A percentile compares a stretch with the other conserved stretches of the same genome.
These are phyloP conservation scores for Candida adriatica DNA, from an alignment of 805 yeast species.

Conservation along the genomic window DNA sequence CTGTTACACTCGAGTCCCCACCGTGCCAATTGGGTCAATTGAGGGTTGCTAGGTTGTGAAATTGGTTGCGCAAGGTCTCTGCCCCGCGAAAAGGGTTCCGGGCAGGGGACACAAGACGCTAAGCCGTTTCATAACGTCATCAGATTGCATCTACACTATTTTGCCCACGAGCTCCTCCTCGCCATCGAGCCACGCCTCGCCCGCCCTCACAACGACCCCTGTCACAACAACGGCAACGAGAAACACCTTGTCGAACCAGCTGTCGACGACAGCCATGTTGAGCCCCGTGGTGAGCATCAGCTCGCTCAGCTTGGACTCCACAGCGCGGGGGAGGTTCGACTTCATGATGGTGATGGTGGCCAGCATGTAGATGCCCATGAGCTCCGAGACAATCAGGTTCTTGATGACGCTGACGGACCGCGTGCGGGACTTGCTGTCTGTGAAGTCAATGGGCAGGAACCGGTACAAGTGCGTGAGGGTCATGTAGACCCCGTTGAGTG, in stretches of 20 bases:
- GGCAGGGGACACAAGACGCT: no score
- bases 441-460: conserved; percentile 29
- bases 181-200: conserved; percentile 19
- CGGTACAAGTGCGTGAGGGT: conserved; percentile 50
- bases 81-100: no score
- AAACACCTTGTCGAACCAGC: conserved; percentile 35
- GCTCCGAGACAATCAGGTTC: conserved; percentile 31
- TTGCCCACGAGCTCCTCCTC: conserved; percentile 9
- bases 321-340: conserved; percentile 30
- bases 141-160: conserved; percentile 3
- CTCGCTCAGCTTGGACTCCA: conserved; percentile 26
- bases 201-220: conserved; percentile 14
- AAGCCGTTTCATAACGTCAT: no score
- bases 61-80: no score
- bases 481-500: conserved; percentile 55
- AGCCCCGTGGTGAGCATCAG: conserved; percentile 22
- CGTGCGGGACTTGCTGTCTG: conserved; percentile 2
- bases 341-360: conserved; percentile 34
- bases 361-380: conserved; percentile 32
- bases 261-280: conserved; percentile 25
- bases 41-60: no score
- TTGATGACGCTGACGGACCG: conserved; percentile 32
- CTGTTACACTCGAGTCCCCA: no score
- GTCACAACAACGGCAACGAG: conserved; percentile 27
- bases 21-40: no score